These are phyloP conservation scores for Hyphopichia fennica DNA, from an alignment of 1,139 yeast species.

Conservation along the genomic window DNA sequence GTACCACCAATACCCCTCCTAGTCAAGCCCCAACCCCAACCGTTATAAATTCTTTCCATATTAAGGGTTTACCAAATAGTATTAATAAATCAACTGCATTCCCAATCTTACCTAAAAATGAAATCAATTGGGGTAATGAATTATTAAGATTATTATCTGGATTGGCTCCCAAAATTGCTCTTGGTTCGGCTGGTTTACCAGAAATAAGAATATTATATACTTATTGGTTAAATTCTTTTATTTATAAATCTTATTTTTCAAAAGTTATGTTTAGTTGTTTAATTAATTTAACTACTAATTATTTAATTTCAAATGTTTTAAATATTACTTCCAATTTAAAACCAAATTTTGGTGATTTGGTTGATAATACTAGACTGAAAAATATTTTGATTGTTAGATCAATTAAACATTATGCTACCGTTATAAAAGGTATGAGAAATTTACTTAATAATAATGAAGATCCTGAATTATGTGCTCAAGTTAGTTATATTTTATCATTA, in stretches of 20 bases:
- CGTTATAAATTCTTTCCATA: background rate
- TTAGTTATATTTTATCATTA: constrained; percentile 40
- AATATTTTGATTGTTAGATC: constrained; percentile 29
- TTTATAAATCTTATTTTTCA: constrained; percentile 16
- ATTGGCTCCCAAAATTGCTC: constrained; percentile 21
- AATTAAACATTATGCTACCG: constrained; percentile 39
- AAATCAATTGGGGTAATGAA: constrained; percentile 17
- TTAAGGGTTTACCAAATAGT: constrained; percentile 21
- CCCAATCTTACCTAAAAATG: constrained; percentile 9
- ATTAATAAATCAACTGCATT: constrained; percentile 13
- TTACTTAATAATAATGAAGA: constrained; percentile 29
- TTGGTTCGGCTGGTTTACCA: constrained; percentile 29
- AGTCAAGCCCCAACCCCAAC: background rate
- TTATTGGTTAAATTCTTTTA: constrained; percentile 36
- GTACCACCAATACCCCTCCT: constrained; percentile 2
- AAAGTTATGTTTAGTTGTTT: constrained; percentile 40
- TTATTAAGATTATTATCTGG: constrained; percentile 12
- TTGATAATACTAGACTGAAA: constrained; percentile 19
- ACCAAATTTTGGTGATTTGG: constrained; percentile 11
- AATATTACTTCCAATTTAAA: constrained; percentile 10
- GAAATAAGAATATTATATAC: constrained; percentile 34
- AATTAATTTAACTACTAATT: constrained; percentile 41
- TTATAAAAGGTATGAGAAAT: constrained; percentile 34
- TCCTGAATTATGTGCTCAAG: constrained; percentile 37
- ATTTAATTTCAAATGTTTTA: constrained; percentile 35